Evolutionary conservation across 2,329 filamentous ascomycete genomes (phyloP).

Genomic region (Xylaria arbuscula): DNA sequence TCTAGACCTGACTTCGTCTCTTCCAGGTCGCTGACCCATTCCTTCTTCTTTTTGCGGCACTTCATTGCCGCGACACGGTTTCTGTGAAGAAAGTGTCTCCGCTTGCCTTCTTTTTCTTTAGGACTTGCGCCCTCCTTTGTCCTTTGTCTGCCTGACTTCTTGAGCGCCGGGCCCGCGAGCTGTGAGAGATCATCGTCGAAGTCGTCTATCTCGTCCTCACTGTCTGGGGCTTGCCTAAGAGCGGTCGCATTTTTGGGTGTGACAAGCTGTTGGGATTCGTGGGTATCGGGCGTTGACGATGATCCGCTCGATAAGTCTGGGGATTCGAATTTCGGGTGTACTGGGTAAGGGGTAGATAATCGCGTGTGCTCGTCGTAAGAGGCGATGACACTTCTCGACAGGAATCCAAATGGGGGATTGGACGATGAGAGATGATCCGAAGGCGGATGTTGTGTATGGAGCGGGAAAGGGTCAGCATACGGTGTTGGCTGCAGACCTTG

Average conservation of each 20-base stretch:
- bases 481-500: constrained; percentile 27
- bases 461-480: constrained; percentile 33
- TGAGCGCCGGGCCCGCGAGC: constrained; percentile 42
- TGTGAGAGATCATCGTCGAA: constrained; percentile 27
- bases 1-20: constrained; percentile 59
- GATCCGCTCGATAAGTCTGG: constrained; percentile 45
- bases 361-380: constrained; percentile 30
- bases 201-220: constrained; percentile 23
- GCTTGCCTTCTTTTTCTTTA: constrained; percentile 56
- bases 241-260: constrained; percentile 40
- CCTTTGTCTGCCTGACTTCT: constrained; percentile 41
- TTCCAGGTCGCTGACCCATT: constrained; percentile 63
- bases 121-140: constrained; percentile 36
- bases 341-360: constrained; percentile 32
- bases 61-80: constrained; percentile 80
- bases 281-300: constrained; percentile 44
- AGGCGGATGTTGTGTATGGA: constrained; percentile 33
- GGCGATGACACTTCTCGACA: constrained; percentile 25
- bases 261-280: constrained; percentile 41
- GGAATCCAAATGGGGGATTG: constrained; percentile 25
- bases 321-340: constrained; percentile 40
- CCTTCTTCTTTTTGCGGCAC: constrained; percentile 75
- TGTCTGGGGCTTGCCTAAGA: constrained; percentile 19
- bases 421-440: constrained; percentile 27
- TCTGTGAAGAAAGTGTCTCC: constrained; percentile 71